Conservation (phyloP, 2,329 filamentous ascomycete genomes). For the Colletotrichum tropicicola region DNA sequence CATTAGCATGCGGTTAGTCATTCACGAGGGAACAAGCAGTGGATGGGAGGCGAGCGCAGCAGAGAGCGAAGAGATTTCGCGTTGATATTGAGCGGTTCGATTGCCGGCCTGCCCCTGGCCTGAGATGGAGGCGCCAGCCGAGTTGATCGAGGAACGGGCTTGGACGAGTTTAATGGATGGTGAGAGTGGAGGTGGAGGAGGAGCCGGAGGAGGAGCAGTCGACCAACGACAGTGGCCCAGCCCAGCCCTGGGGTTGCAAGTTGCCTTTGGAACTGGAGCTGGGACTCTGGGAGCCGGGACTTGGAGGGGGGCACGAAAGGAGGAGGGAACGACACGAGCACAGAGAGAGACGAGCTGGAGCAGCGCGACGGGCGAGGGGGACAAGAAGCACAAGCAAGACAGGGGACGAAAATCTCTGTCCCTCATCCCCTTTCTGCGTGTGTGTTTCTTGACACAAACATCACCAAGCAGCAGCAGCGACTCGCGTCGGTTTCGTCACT, state of each 20-base stretch:
- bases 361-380: no score
- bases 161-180: constrained; percentile 4
- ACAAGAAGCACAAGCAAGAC: no score
- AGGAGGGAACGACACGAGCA: constrained; percentile 8
- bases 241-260: neutral
- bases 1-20: constrained; percentile 13
- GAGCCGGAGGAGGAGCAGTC: neutral
- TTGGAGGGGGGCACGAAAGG: neutral
- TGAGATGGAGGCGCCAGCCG: neutral
- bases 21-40: no score
- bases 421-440: no score
- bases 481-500: no score
- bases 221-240: neutral
- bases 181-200: neutral
- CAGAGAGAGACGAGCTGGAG: no score
- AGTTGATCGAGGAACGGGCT: neutral
- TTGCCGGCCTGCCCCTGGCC: neutral
- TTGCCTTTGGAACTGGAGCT: neutral
- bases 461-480: no score
- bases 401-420: no score
- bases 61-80: no score
- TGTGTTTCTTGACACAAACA: no score
- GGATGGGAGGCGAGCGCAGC: no score
- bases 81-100: neutral
- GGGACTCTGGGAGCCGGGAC: no score